These are phyloP conservation scores for Nakazawaea siamensis DNA, from an alignment of 805 yeast species.

Conservation along the genomic window DNA sequence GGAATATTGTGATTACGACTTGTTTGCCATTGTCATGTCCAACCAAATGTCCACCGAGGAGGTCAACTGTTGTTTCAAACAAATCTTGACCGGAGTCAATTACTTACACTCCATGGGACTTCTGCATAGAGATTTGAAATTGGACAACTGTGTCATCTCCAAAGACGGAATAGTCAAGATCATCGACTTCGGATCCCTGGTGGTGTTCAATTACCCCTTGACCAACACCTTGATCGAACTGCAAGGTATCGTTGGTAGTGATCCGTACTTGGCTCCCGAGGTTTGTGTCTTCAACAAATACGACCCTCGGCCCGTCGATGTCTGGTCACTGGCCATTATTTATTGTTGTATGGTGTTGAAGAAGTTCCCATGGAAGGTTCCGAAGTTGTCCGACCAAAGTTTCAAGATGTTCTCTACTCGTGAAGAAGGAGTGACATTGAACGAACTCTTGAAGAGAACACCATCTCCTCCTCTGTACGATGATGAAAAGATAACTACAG, in stretches of 20 bases:
- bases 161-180: slow-evolving; percentile 78
- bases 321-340: slow-evolving; percentile 89
- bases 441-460: slow-evolving; percentile 47
- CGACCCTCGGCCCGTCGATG: slow-evolving; percentile 89
- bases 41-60: slow-evolving; percentile 78
- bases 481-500: background rate
- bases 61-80: slow-evolving; percentile 84
- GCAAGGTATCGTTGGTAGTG: slow-evolving; percentile 81
- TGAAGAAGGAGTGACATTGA: slow-evolving; percentile 58
- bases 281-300: slow-evolving; percentile 76
- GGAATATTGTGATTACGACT: slow-evolving; percentile 91
- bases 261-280: slow-evolving; percentile 89
- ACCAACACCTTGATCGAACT: slow-evolving; percentile 65
- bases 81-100: slow-evolving; percentile 69
- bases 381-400: slow-evolving; percentile 71
- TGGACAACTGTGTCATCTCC: slow-evolving; percentile 87
- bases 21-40: slow-evolving; percentile 92
- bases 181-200: slow-evolving; percentile 92
- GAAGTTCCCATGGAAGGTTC: slow-evolving; percentile 93
- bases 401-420: slow-evolving; percentile 78
- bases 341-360: slow-evolving; percentile 88
- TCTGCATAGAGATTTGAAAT: slow-evolving; percentile 85
- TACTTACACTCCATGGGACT: slow-evolving; percentile 81
- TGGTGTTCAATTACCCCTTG: slow-evolving; percentile 84
- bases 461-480: slow-evolving; percentile 37